These are phyloP conservation scores for Fusarium nygamai DNA, from an alignment of 2,329 filamentous ascomycete species.

Conservation along the genomic window DNA sequence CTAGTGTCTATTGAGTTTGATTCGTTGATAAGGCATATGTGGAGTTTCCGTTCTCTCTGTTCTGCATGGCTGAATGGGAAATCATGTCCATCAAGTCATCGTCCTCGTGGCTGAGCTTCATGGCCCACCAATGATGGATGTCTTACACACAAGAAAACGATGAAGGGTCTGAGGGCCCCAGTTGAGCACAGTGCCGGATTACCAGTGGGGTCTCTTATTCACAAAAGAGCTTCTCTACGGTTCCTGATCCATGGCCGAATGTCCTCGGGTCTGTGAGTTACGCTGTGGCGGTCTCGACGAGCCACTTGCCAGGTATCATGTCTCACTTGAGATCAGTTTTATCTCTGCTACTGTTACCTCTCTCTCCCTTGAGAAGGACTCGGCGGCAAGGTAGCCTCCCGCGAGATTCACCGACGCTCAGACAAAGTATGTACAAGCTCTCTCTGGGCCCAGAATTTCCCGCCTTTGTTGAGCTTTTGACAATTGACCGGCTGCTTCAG, in stretches of 20 bases:
- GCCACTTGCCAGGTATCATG: constrained; percentile 40
- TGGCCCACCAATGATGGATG: constrained; percentile 30
- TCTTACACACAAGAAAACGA: constrained; percentile 34
- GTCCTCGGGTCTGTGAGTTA: constrained; percentile 35
- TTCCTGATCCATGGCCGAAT: constrained; percentile 35
- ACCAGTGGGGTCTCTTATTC: constrained; percentile 28
- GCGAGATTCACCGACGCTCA: constrained; percentile 17
- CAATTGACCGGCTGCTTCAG: constrained; percentile 27
- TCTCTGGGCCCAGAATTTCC: constrained; percentile 17
- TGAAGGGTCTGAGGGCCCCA: constrained; percentile 17
- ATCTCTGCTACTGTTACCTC: constrained; percentile 27
- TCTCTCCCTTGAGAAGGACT: constrained; percentile 38
- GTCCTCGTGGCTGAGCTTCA: constrained; percentile 33
- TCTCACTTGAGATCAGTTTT: constrained; percentile 37
- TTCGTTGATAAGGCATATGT: constrained; percentile 13
- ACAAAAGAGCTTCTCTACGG: constrained; percentile 17
- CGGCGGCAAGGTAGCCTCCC: constrained; percentile 23
- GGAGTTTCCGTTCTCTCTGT: not conserved
- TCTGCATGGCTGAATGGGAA: constrained; percentile 9
- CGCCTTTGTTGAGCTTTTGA: constrained; percentile 23
- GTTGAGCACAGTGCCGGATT: constrained; percentile 41
- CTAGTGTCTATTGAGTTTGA: constrained; percentile 21
- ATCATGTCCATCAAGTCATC: constrained; percentile 5
- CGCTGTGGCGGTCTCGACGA: constrained; percentile 42
- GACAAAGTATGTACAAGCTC: constrained; percentile 16